Evolutionary conservation across 2,329 filamentous ascomycete genomes (phyloP).

Genomic region (Endocalyx cinctus): DNA sequence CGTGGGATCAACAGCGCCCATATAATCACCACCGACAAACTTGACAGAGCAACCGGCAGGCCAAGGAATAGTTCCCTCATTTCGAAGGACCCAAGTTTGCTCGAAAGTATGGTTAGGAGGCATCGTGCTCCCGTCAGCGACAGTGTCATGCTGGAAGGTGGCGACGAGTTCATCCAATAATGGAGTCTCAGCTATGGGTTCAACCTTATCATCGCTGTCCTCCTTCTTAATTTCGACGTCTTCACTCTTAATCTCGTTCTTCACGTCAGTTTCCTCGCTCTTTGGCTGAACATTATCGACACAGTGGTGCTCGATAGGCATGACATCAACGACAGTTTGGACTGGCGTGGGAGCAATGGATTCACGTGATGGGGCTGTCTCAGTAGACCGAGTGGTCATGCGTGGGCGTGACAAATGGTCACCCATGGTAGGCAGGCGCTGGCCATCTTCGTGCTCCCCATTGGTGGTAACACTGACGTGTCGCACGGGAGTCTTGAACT

Average conservation of each 20-base stretch:
- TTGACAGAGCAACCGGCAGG: slow-evolving; percentile 85
- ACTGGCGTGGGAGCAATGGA: slow-evolving; percentile 45
- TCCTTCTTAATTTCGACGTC: slow-evolving; percentile 54
- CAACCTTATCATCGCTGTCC: slow-evolving; percentile 3
- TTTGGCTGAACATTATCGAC: slow-evolving; percentile 19
- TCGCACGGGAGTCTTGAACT: slow-evolving; percentile 90
- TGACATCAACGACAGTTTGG: slow-evolving; percentile 68
- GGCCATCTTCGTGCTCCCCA: slow-evolving; percentile 68
- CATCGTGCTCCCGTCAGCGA: slow-evolving; percentile 73
- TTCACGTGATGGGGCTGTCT: slow-evolving; percentile 48
- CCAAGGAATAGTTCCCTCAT: slow-evolving; percentile 76
- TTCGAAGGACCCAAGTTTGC: slow-evolving; percentile 88
- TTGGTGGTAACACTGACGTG: slow-evolving; percentile 82
- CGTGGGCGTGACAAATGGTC: slow-evolving; percentile 43
- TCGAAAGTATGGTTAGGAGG: slow-evolving; percentile 70
- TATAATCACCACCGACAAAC: slow-evolving; percentile 91
- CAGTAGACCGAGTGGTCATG: slow-evolving; percentile 39
- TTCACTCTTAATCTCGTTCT: slow-evolving; percentile 55
- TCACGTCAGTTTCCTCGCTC: slow-evolving; percentile 22
- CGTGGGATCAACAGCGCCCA: slow-evolving; percentile 82
- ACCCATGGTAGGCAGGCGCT: slow-evolving; percentile 64
- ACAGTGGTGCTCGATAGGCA: slow-evolving; percentile 50
- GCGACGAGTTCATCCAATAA: slow-evolving; percentile 35
- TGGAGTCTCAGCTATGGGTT: slow-evolving; percentile 26
- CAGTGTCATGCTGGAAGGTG: slow-evolving; percentile 71